Evolutionary conservation across 176 grass and related monocot genomes (phyloP).

Genomic region (Alopecurus myosuroides): DNA sequence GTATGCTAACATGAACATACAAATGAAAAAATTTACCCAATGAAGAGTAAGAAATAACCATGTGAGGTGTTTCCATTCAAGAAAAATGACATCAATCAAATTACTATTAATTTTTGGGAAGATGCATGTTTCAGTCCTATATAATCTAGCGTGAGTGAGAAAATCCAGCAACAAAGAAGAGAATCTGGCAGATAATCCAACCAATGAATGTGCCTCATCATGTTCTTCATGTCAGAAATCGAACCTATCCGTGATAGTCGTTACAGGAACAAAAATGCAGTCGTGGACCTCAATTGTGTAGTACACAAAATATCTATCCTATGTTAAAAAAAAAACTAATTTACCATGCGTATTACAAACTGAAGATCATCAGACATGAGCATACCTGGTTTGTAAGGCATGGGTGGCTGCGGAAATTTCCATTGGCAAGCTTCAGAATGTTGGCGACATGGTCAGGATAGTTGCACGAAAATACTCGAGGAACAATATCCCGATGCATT

Average conservation of each 20-base stretch:
- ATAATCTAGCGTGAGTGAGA: not conserved
- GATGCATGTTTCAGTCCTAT: not conserved
- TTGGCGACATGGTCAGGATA: conserved; percentile 82
- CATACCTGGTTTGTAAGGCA: conserved; percentile 81
- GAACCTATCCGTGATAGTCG: not conserved
- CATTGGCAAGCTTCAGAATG: conserved; percentile 84
- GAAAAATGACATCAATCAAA: not conserved
- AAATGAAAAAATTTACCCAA: not conserved
- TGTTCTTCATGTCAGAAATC: not conserved
- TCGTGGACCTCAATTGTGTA: not conserved
- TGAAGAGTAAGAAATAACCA: no score
- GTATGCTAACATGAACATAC: not conserved
- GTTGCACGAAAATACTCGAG: conserved; percentile 86
- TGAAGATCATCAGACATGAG: not conserved
- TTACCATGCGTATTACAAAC: not conserved
- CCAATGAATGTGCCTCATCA: not conserved
- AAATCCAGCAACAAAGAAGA: not conserved
- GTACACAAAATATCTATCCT: not conserved
- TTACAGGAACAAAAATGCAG: not conserved
- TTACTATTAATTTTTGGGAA: not conserved
- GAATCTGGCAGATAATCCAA: not conserved
- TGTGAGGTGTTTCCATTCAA: not conserved
- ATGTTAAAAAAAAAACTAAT: not conserved
- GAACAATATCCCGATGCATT: conserved; percentile 95
- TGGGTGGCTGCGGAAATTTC: conserved; percentile 76